Percentiles rank a stretch among this genome's conserved stretches.
Conservation (phyloP, 257 asterid species). For the Haberlea rhodopensis region DNA sequence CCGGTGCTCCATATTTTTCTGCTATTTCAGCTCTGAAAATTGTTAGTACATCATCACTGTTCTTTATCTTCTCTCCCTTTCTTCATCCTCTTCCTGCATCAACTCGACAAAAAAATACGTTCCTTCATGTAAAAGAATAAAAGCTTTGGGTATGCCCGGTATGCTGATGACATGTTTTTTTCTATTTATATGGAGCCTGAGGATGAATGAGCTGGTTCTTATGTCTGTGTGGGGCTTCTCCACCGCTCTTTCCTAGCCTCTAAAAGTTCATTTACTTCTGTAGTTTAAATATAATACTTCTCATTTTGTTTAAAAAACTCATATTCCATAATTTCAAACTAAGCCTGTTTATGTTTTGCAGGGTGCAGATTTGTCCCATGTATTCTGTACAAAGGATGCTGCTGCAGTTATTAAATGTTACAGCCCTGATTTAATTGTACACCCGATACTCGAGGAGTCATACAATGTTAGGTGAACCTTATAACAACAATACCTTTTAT, state of each 20-base stretch:
- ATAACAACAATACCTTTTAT: neutral
- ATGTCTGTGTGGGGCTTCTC: too few species aligned
- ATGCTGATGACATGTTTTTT: too few species aligned
- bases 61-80: slow-evolving; percentile 10
- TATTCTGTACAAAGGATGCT: slow-evolving; percentile 96
- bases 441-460: slow-evolving; percentile 92
- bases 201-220: too few species aligned
- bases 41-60: slow-evolving; percentile 46
- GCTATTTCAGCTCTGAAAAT: slow-evolving; percentile 96
- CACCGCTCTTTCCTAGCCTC: neutral
- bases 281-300: neutral
- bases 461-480: slow-evolving; percentile 67
- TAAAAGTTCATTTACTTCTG: slow-evolving; percentile 12
- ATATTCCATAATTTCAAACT: neutral
- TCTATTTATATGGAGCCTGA: too few species aligned
- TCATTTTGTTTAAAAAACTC: slow-evolving; percentile 9
- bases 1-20: slow-evolving; percentile 97
- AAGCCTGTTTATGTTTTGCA: slow-evolving; percentile 32
- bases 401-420: slow-evolving; percentile 87
- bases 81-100: too few species aligned
- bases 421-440: slow-evolving; percentile 96
- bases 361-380: slow-evolving; percentile 99
- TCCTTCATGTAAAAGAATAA: too few species aligned
- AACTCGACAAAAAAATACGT: too few species aligned
- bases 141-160: too few species aligned